These are phyloP conservation scores for Diutina neorugosa DNA, from an alignment of 1,139 yeast species.

Conservation along the genomic window DNA sequence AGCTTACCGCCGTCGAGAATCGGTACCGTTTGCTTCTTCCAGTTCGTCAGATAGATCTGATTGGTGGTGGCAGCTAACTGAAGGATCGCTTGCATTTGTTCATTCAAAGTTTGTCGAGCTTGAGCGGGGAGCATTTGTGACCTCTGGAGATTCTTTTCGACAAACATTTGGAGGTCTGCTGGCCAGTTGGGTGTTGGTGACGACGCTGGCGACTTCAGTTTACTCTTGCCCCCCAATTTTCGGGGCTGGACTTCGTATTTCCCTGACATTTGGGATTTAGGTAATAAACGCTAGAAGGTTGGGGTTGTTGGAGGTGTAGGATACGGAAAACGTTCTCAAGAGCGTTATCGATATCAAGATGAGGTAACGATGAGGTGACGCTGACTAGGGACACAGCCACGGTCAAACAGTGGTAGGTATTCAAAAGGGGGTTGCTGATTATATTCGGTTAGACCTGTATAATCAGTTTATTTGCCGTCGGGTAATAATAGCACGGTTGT, in stretches of 20 bases:
- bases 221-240: conserved; percentile 6
- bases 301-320: not conserved
- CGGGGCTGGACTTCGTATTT: conserved; percentile 12
- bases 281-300: not conserved
- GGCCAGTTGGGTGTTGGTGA: conserved; percentile 28
- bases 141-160: conserved; percentile 28
- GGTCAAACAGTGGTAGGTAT: too few species aligned
- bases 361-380: too few species aligned
- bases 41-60: conserved; percentile 42
- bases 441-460: too few species aligned
- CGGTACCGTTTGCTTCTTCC: conserved; percentile 49
- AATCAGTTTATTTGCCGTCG: not conserved
- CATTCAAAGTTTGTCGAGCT: conserved; percentile 23
- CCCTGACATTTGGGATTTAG: not conserved
- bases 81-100: conserved; percentile 35
- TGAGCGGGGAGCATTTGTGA: conserved; percentile 14
- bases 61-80: conserved; percentile 36
- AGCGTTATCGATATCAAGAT: too few species aligned
- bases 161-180: conserved; percentile 31
- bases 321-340: too few species aligned
- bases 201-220: not conserved
- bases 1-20: conserved; percentile 21
- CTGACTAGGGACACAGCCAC: too few species aligned
- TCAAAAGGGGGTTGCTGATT: too few species aligned
- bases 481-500: not conserved